Conservation (phyloP, 495 filamentous ascomycete species). For the Arthonia radiata region DNA sequence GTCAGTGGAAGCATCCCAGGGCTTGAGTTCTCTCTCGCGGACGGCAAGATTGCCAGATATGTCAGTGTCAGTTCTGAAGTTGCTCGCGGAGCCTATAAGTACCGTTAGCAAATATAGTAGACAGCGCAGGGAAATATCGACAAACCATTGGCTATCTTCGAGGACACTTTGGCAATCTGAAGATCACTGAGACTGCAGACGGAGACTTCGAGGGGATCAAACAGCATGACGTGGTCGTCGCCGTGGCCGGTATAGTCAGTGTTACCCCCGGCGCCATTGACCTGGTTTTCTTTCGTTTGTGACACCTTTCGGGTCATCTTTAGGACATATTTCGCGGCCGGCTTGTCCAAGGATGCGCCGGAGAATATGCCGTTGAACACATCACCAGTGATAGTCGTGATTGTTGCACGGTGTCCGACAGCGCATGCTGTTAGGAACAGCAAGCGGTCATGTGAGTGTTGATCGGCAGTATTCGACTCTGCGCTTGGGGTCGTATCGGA, state of each 20-base stretch:
- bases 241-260: constrained; percentile 33
- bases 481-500: constrained; percentile 12
- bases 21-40: constrained; percentile 55
- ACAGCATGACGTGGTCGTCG: constrained; percentile 46
- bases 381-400: constrained; percentile 46
- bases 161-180: constrained; percentile 19
- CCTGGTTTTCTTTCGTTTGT: constrained; percentile 20
- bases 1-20: constrained; percentile 53
- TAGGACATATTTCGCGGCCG: constrained; percentile 38
- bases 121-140: constrained; percentile 1
- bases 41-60: constrained; percentile 50
- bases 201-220: constrained; percentile 51
- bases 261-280: constrained; percentile 28
- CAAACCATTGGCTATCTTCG: constrained; percentile 51
- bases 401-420: constrained; percentile 24
- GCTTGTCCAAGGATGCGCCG: constrained; percentile 29
- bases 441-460: constrained; percentile 38
- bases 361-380: constrained; percentile 50
- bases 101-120: constrained; percentile 2
- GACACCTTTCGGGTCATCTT: constrained; percentile 61
- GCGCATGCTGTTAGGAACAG: constrained; percentile 17
- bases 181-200: constrained; percentile 39
- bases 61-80: constrained; percentile 69
- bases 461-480: constrained; percentile 32
- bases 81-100: constrained; percentile 22